Base-by-base conservation (phyloP, 768 basidiomycete species). In the Roridomyces roridus region DNA sequence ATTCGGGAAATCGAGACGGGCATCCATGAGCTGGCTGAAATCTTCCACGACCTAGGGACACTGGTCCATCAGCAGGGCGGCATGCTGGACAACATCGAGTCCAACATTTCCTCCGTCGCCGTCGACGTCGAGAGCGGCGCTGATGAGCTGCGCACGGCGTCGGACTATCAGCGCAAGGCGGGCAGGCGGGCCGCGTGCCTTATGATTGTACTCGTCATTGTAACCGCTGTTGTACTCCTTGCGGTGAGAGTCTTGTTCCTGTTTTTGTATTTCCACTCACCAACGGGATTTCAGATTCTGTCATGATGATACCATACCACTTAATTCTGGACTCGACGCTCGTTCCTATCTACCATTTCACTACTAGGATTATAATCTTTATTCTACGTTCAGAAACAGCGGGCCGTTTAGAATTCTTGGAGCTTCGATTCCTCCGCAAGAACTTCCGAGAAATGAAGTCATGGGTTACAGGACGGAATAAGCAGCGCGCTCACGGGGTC, bases 1-100 rank as follows among this genome's bases (percentile, higher is more conserved):
- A 98, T 98, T 51, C 85, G 91, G 46, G 95, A 98, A 69, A 99
- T 99, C 47, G 97, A 99, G 73, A 88, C 86, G 7, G 96, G 97
- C 7, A 98, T 99, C 51, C 94, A 96, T 67, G 96, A 99, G 72
- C 74, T 99, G 42, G 85, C 92, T 24, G 94, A 98, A 73, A 98
- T 99, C 68, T 98, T 99, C 81, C 85, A 92, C 46, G 96, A 98
- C 73, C 77, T 99, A 42, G 96, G 96, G 40, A 96, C 94, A 15
- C 80, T 99, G 42, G 96, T 99, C 1, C 85, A 87, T 56, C 93
- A 98, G 69, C 97, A 99, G 71, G 96, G 96, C 12, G 85, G 85
- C 46, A 93, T 98, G 91, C 77, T 99, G 98, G 96, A 98, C 68
- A 96, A 96, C 65, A 96, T 99, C 67, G 94, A 97, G 70, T 85